Percentiles rank a stretch among this genome's conserved stretches.
Evolutionary conservation across 495 filamentous ascomycete species (phyloP).

Genomic region (Collariella sp.): DNA sequence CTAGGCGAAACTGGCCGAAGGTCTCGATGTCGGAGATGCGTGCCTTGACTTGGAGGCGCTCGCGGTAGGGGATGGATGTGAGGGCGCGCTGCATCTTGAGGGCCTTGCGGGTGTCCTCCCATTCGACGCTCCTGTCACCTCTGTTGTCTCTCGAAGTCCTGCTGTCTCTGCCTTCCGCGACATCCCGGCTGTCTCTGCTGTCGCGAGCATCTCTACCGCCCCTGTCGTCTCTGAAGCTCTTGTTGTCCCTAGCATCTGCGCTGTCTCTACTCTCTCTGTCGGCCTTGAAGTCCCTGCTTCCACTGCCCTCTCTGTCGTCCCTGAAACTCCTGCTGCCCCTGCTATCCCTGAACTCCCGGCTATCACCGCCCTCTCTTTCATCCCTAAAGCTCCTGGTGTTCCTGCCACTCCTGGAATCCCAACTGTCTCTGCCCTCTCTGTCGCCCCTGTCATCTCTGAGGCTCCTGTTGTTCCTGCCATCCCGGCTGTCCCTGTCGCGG

Average conservation of each 20-base stretch:
- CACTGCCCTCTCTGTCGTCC: slow-evolving; percentile 17
- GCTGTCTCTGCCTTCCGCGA: slow-evolving; percentile 25
- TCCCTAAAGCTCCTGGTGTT: slow-evolving; percentile 11
- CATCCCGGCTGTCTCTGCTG: slow-evolving; percentile 24
- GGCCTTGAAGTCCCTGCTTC: slow-evolving; percentile 21
- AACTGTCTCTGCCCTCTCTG: slow-evolving; percentile 25
- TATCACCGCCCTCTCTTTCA: slow-evolving; percentile 20
- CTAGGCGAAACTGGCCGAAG: slow-evolving; percentile 71
- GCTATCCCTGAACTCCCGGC: slow-evolving; percentile 25
- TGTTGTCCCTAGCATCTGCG: slow-evolving; percentile 12
- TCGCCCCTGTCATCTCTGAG: slow-evolving; percentile 21
- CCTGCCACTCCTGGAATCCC: slow-evolving; percentile 14
- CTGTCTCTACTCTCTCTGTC: slow-evolving; percentile 27
- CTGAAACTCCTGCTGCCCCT: slow-evolving; percentile 19
- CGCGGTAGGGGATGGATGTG: slow-evolving; percentile 61
- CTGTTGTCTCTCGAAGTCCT: slow-evolving; percentile 12
- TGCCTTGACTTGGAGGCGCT: slow-evolving; percentile 59
- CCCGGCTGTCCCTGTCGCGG: not conserved
- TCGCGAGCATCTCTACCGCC: slow-evolving; percentile 9
- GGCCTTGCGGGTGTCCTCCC: slow-evolving; percentile 53
- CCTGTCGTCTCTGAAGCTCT: slow-evolving; percentile 10
- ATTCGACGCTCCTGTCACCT: slow-evolving; percentile 20
- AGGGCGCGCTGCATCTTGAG: slow-evolving; percentile 90
- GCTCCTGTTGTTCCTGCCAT: slow-evolving; percentile 20
- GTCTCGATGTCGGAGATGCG: slow-evolving; percentile 58